phyloP scores from a whole-genome alignment of 495 filamentous ascomycete genomes.

The Lichenothelia convexa region DNA sequence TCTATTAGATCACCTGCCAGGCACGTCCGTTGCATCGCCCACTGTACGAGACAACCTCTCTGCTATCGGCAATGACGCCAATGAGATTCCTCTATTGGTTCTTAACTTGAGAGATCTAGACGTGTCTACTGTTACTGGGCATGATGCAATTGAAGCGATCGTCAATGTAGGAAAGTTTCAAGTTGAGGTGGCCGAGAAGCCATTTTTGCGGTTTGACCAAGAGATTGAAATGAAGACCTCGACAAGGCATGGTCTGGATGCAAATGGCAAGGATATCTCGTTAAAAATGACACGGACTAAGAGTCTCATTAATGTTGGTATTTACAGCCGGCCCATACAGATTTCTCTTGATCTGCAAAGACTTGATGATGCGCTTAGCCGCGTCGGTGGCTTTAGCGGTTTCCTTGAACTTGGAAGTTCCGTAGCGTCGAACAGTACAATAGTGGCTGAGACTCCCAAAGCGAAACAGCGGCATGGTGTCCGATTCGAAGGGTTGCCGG shows the following conservation, averaged over 20 bases:
- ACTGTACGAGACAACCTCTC: not conserved
- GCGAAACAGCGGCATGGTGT: conserved; percentile 36
- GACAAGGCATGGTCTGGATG: conserved; percentile 38
- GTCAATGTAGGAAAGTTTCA: conserved; percentile 40
- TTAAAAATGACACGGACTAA: not conserved
- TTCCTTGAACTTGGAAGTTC: conserved; percentile 78
- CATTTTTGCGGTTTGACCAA: conserved; percentile 56
- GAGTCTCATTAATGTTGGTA: conserved; percentile 26
- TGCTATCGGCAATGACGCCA: not conserved
- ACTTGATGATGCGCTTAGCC: conserved; percentile 70
- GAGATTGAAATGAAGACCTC: conserved; percentile 53
- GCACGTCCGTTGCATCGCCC: not conserved
- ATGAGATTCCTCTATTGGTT: not conserved
- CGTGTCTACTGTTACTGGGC: not conserved
- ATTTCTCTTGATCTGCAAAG: conserved; percentile 60
- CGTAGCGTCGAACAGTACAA: conserved; percentile 51
- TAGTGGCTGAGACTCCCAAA: conserved; percentile 19
- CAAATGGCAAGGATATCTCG: conserved; percentile 11
- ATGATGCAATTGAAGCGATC: conserved; percentile 11
- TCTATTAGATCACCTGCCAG: not conserved
- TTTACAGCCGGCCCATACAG: conserved; percentile 68
- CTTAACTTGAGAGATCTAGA: not conserved
- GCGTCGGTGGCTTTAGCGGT: conserved; percentile 83
- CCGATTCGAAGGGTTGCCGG: conserved; percentile 44
- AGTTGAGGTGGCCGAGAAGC: conserved; percentile 54